These are phyloP conservation scores for Trichocomaceae sp. DNA, from an alignment of 2,329 filamentous ascomycete species.

Conservation along the genomic window DNA sequence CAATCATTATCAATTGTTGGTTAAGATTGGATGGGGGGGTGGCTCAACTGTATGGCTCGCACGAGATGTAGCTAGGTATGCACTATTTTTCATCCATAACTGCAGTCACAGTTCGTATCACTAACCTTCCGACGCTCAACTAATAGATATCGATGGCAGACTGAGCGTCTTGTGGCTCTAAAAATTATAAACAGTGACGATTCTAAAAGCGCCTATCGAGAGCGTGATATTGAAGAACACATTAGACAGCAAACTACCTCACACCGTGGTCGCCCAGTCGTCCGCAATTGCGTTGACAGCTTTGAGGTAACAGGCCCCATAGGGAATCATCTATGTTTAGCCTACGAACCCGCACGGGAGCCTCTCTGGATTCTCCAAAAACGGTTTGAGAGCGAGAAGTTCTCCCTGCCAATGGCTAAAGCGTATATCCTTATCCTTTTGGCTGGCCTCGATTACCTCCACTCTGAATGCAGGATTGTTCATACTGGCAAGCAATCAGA, in stretches of 20 bases:
- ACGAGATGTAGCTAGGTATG: conserved; percentile 21
- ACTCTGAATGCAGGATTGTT: conserved; percentile 41
- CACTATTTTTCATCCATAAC: background rate
- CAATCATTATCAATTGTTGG: conserved; percentile 28
- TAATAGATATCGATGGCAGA: conserved; percentile 15
- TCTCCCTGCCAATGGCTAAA: conserved; percentile 26
- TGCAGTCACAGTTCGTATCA: conserved; percentile 15
- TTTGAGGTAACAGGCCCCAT: conserved; percentile 5
- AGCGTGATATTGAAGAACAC: conserved; percentile 39
- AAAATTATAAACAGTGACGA: conserved; percentile 27
- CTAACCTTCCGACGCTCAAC: too few relatives aligned
- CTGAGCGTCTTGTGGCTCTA: conserved; percentile 24
- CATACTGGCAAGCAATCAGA: conserved; percentile 40
- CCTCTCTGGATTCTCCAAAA: conserved; percentile 35
- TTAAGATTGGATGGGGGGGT: conserved; percentile 32
- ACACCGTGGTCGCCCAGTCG: conserved; percentile 24
- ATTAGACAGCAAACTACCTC: too few relatives aligned
- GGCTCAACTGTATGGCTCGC: conserved; percentile 34
- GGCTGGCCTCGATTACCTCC: conserved; percentile 41
- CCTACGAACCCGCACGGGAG: conserved; percentile 39
- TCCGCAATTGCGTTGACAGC: conserved; percentile 15
- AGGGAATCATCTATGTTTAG: conserved; percentile 28
- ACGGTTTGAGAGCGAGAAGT: conserved; percentile 27
- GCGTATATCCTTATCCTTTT: conserved; percentile 42
- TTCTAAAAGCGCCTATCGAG: conserved; percentile 25